Conservation (phyloP, 148 eudicot species). For the Fagopyrum tataricum region DNA sequence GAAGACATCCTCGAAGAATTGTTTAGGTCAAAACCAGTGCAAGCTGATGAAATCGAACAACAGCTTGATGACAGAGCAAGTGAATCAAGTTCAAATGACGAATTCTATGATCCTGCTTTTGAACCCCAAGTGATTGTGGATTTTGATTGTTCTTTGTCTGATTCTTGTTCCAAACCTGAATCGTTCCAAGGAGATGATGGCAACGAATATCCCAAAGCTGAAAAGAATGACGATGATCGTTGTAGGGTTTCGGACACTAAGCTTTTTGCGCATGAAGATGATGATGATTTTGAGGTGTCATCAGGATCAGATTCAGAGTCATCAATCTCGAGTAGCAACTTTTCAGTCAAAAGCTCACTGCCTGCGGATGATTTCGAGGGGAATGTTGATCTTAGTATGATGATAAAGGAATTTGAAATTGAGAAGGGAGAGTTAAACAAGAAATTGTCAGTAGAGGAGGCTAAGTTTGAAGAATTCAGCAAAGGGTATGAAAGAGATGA, state of each 20-base stretch:
- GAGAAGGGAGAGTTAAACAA: slow-evolving; percentile 15
- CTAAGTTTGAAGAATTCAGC: slow-evolving; percentile 25
- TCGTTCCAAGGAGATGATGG: neutral
- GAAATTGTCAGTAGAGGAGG: slow-evolving; percentile 20
- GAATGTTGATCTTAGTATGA: slow-evolving; percentile 10
- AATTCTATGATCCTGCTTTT: neutral
- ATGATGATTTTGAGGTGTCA: slow-evolving; percentile 29
- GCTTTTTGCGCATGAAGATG: slow-evolving; percentile 18
- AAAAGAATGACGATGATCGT: neutral
- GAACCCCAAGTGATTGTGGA: neutral
- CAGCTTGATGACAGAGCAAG: neutral
- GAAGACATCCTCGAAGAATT: slow-evolving; percentile 42
- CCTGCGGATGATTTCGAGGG: slow-evolving; percentile 19
- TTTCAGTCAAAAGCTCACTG: slow-evolving; percentile 32
- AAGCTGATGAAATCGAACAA: neutral
- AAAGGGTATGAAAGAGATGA: slow-evolving; percentile 27
- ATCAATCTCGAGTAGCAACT: slow-evolving; percentile 28
- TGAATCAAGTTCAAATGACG: slow-evolving; percentile 4
- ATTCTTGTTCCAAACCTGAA: neutral
- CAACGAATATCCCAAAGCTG: neutral
- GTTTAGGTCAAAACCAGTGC: slow-evolving; percentile 15
- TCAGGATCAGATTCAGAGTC: slow-evolving; percentile 49
- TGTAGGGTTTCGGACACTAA: neutral
- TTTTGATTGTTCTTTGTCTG: slow-evolving; percentile 5
- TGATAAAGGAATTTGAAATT: neutral